Evolutionary conservation across 805 yeast species (phyloP).

Genomic region (Priceomyces carsonii): DNA sequence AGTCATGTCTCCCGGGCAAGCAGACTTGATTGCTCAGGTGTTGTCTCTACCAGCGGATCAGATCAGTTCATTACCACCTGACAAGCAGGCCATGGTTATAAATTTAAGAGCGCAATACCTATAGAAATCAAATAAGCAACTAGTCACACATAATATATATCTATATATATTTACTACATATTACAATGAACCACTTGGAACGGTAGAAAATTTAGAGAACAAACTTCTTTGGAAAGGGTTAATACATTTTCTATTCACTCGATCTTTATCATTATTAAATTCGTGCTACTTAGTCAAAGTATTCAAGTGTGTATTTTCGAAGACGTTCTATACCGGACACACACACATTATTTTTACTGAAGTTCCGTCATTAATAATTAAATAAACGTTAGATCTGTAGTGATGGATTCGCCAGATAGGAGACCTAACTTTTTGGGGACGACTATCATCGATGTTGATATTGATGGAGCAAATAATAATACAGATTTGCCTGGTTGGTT

Average conservation of each 20-base stretch:
- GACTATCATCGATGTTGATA: slow-evolving; percentile 21
- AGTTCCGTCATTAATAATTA: too few species aligned
- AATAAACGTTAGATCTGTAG: too few species aligned
- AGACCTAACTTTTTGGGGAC: slow-evolving; percentile 12
- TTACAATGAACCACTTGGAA: neutral
- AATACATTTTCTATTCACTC: too few species aligned
- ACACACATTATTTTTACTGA: too few species aligned
- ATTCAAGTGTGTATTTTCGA: too few species aligned
- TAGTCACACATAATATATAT: neutral
- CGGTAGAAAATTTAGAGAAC: too few species aligned
- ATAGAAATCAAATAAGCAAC: slow-evolving; percentile 10
- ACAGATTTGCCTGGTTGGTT: slow-evolving; percentile 33
- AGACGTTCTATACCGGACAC: too few species aligned
- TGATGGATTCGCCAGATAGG: slow-evolving; percentile 10
- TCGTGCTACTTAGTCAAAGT: too few species aligned
- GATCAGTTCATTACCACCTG: slow-evolving; percentile 49
- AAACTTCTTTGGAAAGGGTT: too few species aligned
- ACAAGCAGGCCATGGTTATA: slow-evolving; percentile 55
- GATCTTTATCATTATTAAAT: too few species aligned
- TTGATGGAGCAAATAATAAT: slow-evolving; percentile 13
- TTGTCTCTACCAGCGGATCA: slow-evolving; percentile 51
- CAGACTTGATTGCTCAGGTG: slow-evolving; percentile 55
- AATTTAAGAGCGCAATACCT: slow-evolving; percentile 57
- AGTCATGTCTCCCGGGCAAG: slow-evolving; percentile 56
- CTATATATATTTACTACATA: neutral